Percentiles rank a stretch among this genome's conserved stretches.
These are phyloP conservation scores for Cytospora mali DNA, from an alignment of 2,329 filamentous ascomycete species.

Conservation along the genomic window DNA sequence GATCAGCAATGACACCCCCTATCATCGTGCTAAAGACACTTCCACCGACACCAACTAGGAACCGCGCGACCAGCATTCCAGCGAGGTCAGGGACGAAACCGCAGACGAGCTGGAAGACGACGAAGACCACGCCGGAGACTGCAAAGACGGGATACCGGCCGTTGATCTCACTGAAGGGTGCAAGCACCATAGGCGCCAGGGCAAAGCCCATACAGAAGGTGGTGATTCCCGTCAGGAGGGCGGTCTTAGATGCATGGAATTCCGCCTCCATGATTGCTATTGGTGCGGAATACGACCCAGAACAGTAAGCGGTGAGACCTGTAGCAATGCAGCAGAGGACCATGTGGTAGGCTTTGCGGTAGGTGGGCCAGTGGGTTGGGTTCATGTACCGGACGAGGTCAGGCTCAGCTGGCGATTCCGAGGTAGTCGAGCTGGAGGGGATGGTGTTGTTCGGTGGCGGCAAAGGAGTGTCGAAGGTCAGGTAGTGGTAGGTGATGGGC, in stretches of 20 bases:
- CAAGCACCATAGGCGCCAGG: constrained; percentile 82
- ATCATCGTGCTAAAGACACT: constrained; percentile 86
- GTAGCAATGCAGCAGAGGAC: constrained; percentile 77
- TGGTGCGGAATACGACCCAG: constrained; percentile 78
- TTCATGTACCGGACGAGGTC: constrained; percentile 68
- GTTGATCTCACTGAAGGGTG: constrained; percentile 86
- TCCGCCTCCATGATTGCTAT: constrained; percentile 65
- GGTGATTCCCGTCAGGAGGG: constrained; percentile 75
- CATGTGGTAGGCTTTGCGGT: constrained; percentile 71
- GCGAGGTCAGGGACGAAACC: constrained; percentile 69
- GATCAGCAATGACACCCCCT: constrained; percentile 86
- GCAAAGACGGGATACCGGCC: constrained; percentile 84
- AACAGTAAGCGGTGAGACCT: constrained; percentile 75
- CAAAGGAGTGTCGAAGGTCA: constrained; percentile 63
- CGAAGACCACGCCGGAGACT: constrained; percentile 70
- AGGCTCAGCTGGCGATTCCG: constrained; percentile 58
- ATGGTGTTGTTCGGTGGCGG: constrained; percentile 45
- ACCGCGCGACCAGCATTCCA: constrained; percentile 75
- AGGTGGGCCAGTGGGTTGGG: constrained; percentile 72
- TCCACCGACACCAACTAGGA: constrained; percentile 76
- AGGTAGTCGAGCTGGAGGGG: constrained; percentile 31
- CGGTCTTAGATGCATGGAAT: constrained; percentile 66
- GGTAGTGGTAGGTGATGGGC: constrained; percentile 57
- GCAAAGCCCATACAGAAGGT: constrained; percentile 81
- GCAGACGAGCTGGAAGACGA: constrained; percentile 71